These are phyloP conservation scores for Musa schizocarpa DNA, from an alignment of 176 grass and related monocot species.

Conservation along the genomic window DNA sequence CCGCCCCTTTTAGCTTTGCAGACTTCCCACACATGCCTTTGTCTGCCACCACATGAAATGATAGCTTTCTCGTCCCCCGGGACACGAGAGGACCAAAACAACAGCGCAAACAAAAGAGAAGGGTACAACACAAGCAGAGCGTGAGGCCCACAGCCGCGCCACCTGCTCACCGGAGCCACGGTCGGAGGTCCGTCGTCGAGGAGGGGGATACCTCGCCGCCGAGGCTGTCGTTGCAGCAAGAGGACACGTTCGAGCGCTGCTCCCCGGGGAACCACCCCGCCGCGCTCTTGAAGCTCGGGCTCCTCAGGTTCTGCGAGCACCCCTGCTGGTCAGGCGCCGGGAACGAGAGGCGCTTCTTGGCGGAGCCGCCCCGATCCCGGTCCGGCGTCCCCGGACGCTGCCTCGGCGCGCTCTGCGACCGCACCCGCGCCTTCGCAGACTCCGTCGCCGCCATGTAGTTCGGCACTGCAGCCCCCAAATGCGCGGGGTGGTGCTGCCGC, in stretches of 20 bases:
- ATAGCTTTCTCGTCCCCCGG: no score
- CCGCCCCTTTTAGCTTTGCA: no score
- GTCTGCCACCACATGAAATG: no score
- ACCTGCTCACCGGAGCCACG: conserved; percentile 54
- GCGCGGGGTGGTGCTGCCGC: background rate
- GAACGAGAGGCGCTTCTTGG: conserved; percentile 87
- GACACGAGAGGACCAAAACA: no score
- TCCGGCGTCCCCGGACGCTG: conserved; percentile 67
- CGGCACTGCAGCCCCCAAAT: conserved; percentile 20
- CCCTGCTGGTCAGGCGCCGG: conserved; percentile 41
- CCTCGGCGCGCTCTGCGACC: conserved; percentile 76
- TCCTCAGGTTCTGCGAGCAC: conserved; percentile 49
- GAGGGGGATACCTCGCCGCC: conserved; percentile 53
- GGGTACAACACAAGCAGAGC: no score
- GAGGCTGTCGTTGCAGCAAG: conserved; percentile 66
- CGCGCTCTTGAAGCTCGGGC: conserved; percentile 93
- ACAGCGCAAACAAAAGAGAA: no score
- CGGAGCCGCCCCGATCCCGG: conserved; percentile 25
- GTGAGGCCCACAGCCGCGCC: no score
- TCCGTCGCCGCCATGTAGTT: conserved; percentile 97
- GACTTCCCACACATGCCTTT: no score
- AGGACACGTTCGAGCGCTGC: conserved; percentile 71
- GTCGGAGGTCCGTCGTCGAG: conserved; percentile 67
- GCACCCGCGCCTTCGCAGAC: conserved; percentile 71
- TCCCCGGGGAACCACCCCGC: conserved; percentile 63